These are phyloP conservation scores for Tulasnella sp. DNA, from an alignment of 768 basidiomycete genomes.

Conservation along the genomic window DNA sequence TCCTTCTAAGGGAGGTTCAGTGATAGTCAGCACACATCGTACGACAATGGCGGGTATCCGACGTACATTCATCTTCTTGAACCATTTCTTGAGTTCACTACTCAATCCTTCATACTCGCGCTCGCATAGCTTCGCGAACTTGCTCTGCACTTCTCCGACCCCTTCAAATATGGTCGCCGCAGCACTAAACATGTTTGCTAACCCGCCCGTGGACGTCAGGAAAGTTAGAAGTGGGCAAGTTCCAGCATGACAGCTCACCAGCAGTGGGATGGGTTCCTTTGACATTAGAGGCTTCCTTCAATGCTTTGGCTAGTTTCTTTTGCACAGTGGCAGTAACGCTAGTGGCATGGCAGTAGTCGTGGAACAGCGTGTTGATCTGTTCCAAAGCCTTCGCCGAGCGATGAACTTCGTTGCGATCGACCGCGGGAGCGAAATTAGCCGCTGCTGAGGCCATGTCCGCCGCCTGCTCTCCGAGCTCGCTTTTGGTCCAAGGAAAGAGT, in stretches of 20 bases:
- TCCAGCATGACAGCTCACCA: conserved; percentile 50
- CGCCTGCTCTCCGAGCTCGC: background rate
- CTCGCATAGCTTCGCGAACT: conserved; percentile 73
- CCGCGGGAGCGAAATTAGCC: conserved; percentile 43
- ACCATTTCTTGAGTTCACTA: conserved; percentile 79
- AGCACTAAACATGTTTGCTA: conserved; percentile 69
- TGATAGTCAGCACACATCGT: background rate
- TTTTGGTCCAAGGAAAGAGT: background rate
- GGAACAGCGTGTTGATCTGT: conserved; percentile 63
- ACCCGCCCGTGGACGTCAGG: conserved; percentile 3
- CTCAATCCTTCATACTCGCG: conserved; percentile 70
- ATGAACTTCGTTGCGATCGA: conserved; percentile 74
- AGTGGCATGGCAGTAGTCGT: conserved; percentile 76
- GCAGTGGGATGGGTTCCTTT: conserved; percentile 66
- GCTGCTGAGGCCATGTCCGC: background rate
- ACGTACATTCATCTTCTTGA: conserved; percentile 78
- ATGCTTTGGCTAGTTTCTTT: conserved; percentile 73
- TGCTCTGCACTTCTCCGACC: conserved; percentile 69
- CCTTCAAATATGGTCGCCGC: conserved; percentile 70
- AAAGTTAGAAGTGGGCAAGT: background rate
- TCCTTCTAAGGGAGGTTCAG: conserved; percentile 61
- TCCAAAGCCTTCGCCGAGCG: conserved; percentile 81
- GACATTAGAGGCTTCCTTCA: conserved; percentile 64
- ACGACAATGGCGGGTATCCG: background rate
- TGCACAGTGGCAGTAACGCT: conserved; percentile 63